Evolutionary conservation across 1,139 yeast species (phyloP).

Genomic region (Taphrina populina): DNA sequence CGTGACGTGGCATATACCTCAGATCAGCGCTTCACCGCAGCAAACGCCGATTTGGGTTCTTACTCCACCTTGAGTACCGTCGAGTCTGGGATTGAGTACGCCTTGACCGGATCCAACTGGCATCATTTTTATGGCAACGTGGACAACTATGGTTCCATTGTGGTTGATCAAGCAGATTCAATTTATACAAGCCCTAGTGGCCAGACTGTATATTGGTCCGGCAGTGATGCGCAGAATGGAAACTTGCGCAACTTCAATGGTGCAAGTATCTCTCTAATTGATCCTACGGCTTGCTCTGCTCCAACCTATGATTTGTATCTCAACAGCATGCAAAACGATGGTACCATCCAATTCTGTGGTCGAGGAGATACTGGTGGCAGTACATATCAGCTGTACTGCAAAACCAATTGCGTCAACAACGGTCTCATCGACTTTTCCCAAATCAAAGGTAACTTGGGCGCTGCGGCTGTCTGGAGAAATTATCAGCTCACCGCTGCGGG

Average conservation of each 20-base stretch:
- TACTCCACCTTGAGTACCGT: constrained; percentile 5
- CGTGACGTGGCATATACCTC: no score
- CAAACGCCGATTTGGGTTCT: no score
- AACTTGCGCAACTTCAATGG: constrained; percentile 18
- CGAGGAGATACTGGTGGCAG: constrained; percentile 14
- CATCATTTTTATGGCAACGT: constrained; percentile 15
- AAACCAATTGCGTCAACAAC: constrained; percentile 10
- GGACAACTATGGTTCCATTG: constrained; percentile 11
- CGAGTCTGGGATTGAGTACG: constrained; percentile 2
- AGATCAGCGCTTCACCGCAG: no score
- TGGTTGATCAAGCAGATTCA: constrained; percentile 15
- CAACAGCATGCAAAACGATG: constrained; percentile 17
- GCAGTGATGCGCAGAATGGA: constrained; percentile 3
- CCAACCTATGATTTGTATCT: constrained; percentile 14
- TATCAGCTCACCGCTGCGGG: constrained; percentile 1
- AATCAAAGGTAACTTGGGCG: constrained; percentile 9
- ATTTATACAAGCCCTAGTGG: neutral
- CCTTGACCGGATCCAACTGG: constrained; percentile 13
- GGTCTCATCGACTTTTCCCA: constrained; percentile 25
- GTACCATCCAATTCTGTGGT: constrained; percentile 18
- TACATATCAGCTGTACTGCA: constrained; percentile 2
- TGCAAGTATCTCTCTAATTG: constrained; percentile 11
- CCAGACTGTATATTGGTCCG: constrained; percentile 3
- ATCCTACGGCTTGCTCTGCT: constrained; percentile 1
- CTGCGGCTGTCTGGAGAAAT: constrained; percentile 15